Evolutionary conservation across 768 basidiomycete genomes (phyloP).

Genomic region (Tephrocybe sp.): DNA sequence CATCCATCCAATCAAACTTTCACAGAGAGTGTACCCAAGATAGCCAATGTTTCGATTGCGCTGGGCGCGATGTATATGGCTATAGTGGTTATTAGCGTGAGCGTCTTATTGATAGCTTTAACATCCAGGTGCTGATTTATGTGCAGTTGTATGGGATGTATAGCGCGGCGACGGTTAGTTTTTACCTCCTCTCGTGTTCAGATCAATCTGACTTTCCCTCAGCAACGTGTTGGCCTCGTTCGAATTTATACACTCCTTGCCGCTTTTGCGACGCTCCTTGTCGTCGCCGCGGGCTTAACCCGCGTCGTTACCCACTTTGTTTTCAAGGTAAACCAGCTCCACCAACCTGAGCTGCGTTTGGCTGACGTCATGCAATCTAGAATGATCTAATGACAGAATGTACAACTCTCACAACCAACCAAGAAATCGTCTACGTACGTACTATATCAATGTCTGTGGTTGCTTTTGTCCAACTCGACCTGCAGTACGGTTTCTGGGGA

Average conservation of each 20-base stretch:
- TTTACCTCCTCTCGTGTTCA: background rate
- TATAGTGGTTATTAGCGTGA: slow-evolving; percentile 47
- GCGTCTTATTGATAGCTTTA: background rate
- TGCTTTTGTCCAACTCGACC: background rate
- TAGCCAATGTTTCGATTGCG: slow-evolving; percentile 55
- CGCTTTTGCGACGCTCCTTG: slow-evolving; percentile 42
- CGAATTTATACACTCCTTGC: slow-evolving; percentile 57
- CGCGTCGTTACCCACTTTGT: slow-evolving; percentile 64
- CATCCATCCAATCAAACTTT: background rate
- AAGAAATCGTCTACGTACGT: slow-evolving; percentile 36
- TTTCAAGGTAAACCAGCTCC: slow-evolving; percentile 49
- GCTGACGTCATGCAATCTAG: slow-evolving; percentile 30
- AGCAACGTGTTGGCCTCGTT: slow-evolving; percentile 57
- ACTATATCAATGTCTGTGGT: background rate
- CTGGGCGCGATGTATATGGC: slow-evolving; percentile 58
- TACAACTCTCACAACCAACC: slow-evolving; percentile 32
- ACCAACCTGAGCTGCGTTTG: background rate
- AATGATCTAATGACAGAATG: slow-evolving; percentile 59
- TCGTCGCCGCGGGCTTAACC: slow-evolving; percentile 51
- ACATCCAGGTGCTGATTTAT: background rate
- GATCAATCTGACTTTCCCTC: background rate
- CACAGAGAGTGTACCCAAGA: slow-evolving; percentile 38
- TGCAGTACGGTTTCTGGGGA: slow-evolving; percentile 56
- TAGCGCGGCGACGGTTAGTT: slow-evolving; percentile 49
- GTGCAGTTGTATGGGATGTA: slow-evolving; percentile 47